phyloP scores from a whole-genome alignment of 139 green algal genomes.

The Chlamydomonas sp. region DNA sequence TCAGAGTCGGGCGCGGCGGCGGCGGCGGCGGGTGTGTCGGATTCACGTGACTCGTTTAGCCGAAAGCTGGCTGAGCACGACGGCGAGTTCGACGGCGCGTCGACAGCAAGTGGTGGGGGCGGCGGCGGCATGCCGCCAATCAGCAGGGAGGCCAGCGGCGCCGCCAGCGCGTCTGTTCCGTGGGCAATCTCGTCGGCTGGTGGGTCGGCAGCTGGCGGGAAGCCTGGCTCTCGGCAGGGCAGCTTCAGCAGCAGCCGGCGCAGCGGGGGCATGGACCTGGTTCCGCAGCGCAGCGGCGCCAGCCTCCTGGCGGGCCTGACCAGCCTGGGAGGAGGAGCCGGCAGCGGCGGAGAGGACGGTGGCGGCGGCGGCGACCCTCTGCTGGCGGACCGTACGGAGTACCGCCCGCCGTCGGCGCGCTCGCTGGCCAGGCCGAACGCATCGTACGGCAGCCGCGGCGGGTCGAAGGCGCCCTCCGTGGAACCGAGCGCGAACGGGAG shows the following conservation, averaged over 20 bases:
- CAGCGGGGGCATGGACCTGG: neutral
- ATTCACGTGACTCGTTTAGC: slow-evolving; percentile 11
- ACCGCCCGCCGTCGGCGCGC: slow-evolving; percentile 25
- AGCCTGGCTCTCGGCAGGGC: neutral
- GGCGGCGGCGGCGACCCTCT: neutral
- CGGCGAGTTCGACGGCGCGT: neutral
- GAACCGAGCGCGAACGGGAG: slow-evolving; percentile 3
- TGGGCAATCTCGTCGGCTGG: too few species aligned
- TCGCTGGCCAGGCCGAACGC: neutral
- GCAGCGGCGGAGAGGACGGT: neutral
- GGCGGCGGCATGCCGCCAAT: slow-evolving; percentile 10
- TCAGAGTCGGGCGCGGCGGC: slow-evolving; percentile 5
- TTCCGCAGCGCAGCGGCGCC: neutral
- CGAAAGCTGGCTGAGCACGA: slow-evolving; percentile 12
- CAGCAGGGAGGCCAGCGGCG: slow-evolving; percentile 1
- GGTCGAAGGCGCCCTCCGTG: neutral
- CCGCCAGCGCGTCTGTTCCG: too few species aligned
- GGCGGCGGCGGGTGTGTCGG: neutral
- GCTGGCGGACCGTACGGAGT: neutral
- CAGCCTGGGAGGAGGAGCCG: neutral
- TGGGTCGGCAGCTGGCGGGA: neutral
- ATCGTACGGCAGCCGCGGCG: slow-evolving; percentile 14
- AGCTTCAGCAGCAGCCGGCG: neutral
- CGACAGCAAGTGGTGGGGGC: neutral
- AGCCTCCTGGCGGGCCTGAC: slow-evolving; percentile 6